phyloP scores from a whole-genome alignment of 306 rosid species.

The Phaseolus lunatus region DNA sequence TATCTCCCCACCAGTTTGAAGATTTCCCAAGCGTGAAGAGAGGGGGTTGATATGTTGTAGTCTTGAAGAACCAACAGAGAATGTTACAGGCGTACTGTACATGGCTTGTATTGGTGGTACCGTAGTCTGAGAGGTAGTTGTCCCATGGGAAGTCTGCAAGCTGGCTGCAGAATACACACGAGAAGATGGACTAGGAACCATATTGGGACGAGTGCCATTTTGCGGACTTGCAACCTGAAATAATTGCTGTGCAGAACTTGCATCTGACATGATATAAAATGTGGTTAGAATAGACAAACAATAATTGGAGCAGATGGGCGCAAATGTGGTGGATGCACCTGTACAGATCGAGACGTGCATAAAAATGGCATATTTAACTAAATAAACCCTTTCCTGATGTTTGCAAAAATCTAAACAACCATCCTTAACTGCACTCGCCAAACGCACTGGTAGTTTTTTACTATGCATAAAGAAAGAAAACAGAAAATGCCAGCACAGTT shows the following conservation, averaged over 20 bases:
- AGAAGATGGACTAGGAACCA: conserved; percentile 42
- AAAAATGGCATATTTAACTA: not conserved
- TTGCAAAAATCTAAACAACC: conserved; percentile 9
- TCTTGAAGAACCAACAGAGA: conserved; percentile 53
- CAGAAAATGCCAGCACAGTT: not conserved
- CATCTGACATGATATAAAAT: conserved; percentile 53
- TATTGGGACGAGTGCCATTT: conserved; percentile 49
- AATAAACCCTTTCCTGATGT: not conserved
- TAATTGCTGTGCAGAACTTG: conserved; percentile 54
- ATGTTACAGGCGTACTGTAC: conserved; percentile 44
- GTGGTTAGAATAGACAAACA: conserved; percentile 33
- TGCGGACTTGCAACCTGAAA: conserved; percentile 52
- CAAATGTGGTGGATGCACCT: conserved; percentile 8
- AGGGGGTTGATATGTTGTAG: conserved; percentile 54
- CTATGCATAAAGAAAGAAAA: not conserved
- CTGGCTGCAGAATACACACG: conserved; percentile 46
- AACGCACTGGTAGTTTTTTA: not conserved
- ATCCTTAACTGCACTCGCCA: conserved; percentile 4
- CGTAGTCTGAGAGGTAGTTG: conserved; percentile 42
- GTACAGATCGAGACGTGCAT: not conserved
- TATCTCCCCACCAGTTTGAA: conserved; percentile 57
- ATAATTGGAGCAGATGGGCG: not conserved
- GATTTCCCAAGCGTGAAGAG: conserved; percentile 51
- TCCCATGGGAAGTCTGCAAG: conserved; percentile 37
- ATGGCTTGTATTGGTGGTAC: conserved; percentile 47